A percentile compares a stretch with the other conserved stretches of the same genome.
Evolutionary conservation across 2,329 filamentous ascomycete genomes (phyloP).

Genomic region (Fusarium sp.): DNA sequence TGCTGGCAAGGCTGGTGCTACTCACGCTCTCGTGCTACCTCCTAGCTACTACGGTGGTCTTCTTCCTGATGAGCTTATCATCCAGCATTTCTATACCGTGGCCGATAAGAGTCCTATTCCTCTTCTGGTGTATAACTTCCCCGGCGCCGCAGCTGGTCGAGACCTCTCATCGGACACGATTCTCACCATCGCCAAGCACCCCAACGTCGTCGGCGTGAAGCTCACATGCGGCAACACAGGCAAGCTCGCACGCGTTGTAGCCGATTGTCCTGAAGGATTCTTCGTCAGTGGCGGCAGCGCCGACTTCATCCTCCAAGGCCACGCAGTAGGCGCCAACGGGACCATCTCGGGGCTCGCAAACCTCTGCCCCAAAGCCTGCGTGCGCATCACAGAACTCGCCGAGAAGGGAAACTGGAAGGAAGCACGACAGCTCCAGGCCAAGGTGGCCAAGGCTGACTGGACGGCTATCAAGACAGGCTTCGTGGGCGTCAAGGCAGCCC

Average conservation of each 20-base stretch:
- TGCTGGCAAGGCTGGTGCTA: conserved; percentile 77
- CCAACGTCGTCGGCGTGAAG: conserved; percentile 75
- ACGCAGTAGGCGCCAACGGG: conserved; percentile 57
- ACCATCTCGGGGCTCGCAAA: conserved; percentile 59
- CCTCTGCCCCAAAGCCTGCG: conserved; percentile 56
- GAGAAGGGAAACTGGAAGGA: conserved; percentile 52
- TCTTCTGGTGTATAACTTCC: conserved; percentile 76
- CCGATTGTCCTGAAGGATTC: conserved; percentile 55
- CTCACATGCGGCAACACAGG: conserved; percentile 76
- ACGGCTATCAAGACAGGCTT: conserved; percentile 63
- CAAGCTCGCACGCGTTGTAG: conserved; percentile 66
- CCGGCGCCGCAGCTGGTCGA: conserved; percentile 70
- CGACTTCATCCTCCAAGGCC: conserved; percentile 59
- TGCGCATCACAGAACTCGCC: conserved; percentile 53
- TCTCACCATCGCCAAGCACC: conserved; percentile 64
- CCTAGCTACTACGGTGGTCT: conserved; percentile 81
- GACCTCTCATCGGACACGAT: conserved; percentile 73
- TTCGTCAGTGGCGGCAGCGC: conserved; percentile 57
- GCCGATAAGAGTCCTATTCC: conserved; percentile 71
- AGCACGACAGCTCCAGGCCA: conserved; percentile 55
- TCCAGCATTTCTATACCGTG: conserved; percentile 74
- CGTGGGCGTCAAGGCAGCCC: conserved; percentile 62
- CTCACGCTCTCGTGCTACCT: conserved; percentile 82
- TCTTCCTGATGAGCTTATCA: conserved; percentile 64
- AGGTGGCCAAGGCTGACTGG: conserved; percentile 62